phyloP scores from a whole-genome alignment of 495 filamentous ascomycete species.

The Wilcoxina mikolae region DNA sequence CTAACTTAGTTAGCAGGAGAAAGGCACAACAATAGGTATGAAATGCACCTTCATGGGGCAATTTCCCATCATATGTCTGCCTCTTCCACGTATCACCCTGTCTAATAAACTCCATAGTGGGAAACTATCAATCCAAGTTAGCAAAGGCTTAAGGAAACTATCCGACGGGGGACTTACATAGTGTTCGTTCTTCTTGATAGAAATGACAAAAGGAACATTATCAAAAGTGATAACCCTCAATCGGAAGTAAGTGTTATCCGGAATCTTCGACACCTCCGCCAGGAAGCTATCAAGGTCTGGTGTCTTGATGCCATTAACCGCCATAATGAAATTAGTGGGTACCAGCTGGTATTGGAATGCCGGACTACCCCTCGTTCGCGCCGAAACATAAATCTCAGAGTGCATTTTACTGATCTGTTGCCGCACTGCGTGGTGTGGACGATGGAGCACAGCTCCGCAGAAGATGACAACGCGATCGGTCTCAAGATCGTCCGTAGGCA shows the following conservation, averaged over 20 bases:
- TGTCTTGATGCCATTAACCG: constrained; percentile 77
- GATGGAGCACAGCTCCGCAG: constrained; percentile 85
- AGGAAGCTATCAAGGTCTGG: constrained; percentile 68
- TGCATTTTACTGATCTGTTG: constrained; percentile 97
- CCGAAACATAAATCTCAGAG: constrained; percentile 91
- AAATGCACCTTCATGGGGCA: constrained; percentile 20
- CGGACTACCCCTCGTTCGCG: constrained; percentile 66
- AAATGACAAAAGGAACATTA: constrained; percentile 91
- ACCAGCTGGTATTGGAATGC: constrained; percentile 85
- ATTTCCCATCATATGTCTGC: constrained; percentile 47
- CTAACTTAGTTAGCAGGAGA: neutral
- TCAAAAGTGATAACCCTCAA: constrained; percentile 91
- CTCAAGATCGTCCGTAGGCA: constrained; percentile 78
- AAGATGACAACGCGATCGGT: constrained; percentile 84
- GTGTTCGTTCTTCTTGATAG: constrained; percentile 99
- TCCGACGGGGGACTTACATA: constrained; percentile 41
- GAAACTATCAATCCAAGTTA: constrained; percentile 38
- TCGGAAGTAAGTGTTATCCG: constrained; percentile 94
- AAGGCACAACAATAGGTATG: neutral
- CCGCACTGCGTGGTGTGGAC: constrained; percentile 86
- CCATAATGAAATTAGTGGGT: constrained; percentile 93
- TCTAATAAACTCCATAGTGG: constrained; percentile 75
- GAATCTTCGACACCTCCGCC: constrained; percentile 63
- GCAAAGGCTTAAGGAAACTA: neutral
- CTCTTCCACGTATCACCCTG: constrained; percentile 53